These are phyloP conservation scores for Amaranthus tricolor DNA, from an alignment of 179 eudicot species.

Conservation along the genomic window DNA sequence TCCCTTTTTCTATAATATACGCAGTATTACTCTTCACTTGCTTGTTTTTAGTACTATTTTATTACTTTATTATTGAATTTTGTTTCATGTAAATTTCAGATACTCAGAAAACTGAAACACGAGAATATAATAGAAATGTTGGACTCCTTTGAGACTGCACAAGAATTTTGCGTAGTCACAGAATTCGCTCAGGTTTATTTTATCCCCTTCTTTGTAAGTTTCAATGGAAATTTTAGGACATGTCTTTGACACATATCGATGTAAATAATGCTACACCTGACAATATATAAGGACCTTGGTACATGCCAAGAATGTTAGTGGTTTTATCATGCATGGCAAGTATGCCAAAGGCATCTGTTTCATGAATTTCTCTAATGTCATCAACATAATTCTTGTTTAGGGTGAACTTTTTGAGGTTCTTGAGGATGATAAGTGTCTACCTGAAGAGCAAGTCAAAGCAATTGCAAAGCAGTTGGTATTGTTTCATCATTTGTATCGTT, in stretches of 20 bases:
- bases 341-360: not conserved
- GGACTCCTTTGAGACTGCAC: constrained; percentile 91
- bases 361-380: not conserved
- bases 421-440: constrained; percentile 93
- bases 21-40: constrained; percentile 1
- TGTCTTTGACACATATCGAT: not conserved
- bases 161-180: constrained; percentile 96
- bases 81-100: constrained; percentile 45
- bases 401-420: constrained; percentile 97
- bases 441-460: constrained; percentile 96
- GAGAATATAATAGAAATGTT: constrained; percentile 95
- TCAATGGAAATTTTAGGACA: not conserved
- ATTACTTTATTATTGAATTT: not conserved
- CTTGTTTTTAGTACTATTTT: not conserved
- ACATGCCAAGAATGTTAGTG: not conserved
- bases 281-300: not conserved
- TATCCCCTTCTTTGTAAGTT: not conserved
- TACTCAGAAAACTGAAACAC: constrained; percentile 90
- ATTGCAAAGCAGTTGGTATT: constrained; percentile 96
- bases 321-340: not conserved
- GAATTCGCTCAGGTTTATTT: constrained; percentile 87
- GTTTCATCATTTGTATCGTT: constrained; percentile 4
- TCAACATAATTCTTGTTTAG: constrained; percentile 31
- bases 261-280: not conserved
- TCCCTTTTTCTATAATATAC: not conserved